A percentile compares a stretch with the other conserved stretches of the same genome.
Evolutionary conservation across 371 early-diverging fungal species (phyloP).

Genomic region (Coemansia linderi): DNA sequence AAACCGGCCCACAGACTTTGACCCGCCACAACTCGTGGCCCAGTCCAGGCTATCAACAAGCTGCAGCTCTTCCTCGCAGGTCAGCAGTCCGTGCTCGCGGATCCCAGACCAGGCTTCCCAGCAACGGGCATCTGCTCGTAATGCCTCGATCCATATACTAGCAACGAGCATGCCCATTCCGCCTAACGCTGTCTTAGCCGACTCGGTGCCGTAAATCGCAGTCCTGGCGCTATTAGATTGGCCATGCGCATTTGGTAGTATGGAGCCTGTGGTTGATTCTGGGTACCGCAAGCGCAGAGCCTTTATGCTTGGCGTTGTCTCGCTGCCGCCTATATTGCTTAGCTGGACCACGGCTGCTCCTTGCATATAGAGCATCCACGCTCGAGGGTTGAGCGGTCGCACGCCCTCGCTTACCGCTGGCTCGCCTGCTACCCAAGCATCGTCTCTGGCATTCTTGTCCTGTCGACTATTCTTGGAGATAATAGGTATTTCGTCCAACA

Average conservation of each 20-base stretch:
- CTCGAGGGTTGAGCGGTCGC: constrained; percentile 26
- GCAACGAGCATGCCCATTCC: constrained; percentile 32
- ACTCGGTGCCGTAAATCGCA: not conserved
- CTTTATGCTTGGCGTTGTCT: constrained; percentile 41
- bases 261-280: not conserved
- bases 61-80: constrained; percentile 28
- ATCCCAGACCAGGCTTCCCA: constrained; percentile 56
- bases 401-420: not conserved
- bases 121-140: constrained; percentile 47
- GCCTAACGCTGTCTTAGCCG: constrained; percentile 12
- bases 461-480: constrained; percentile 1
- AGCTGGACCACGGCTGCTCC: constrained; percentile 48
- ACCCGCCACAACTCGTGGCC: constrained; percentile 32
- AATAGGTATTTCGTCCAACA: constrained; percentile 3
- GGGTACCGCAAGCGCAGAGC: constrained; percentile 20
- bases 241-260: not conserved
- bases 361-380: constrained; percentile 51
- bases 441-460: constrained; percentile 7
- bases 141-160: constrained; percentile 43
- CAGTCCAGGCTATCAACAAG: constrained; percentile 39
- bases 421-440: not conserved
- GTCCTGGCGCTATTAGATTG: too few relatives aligned
- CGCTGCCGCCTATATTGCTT: constrained; percentile 40
- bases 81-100: constrained; percentile 48
- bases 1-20: constrained; percentile 27